Conservation (phyloP, 2,329 filamentous ascomycete species). For the Passalora sequoiae region DNA sequence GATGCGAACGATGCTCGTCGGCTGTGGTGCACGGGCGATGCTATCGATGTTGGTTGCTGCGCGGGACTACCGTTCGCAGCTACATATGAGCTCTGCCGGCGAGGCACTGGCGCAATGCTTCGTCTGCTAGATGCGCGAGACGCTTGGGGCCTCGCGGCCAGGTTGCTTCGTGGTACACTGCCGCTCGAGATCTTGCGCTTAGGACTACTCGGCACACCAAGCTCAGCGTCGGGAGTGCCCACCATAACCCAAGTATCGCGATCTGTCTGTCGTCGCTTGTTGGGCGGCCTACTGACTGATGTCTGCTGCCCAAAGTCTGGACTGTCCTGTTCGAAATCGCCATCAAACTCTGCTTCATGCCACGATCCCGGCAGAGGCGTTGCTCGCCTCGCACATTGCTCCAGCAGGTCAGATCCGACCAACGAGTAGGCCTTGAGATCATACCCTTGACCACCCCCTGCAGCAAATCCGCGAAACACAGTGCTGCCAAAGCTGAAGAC, state of each 20-base stretch:
- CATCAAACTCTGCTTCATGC: slow-evolving; percentile 45
- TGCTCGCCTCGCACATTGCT: slow-evolving; percentile 25
- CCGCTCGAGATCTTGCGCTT: slow-evolving; percentile 32
- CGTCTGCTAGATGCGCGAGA: slow-evolving; percentile 31
- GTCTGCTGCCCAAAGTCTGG: slow-evolving; percentile 37
- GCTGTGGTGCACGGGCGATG: slow-evolving; percentile 17
- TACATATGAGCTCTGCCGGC: slow-evolving; percentile 34
- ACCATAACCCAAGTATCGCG: slow-evolving; percentile 48
- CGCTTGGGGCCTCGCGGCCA: slow-evolving; percentile 21
- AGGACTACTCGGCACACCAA: slow-evolving; percentile 45
- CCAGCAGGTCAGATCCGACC: slow-evolving; percentile 19
- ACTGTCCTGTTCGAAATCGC: slow-evolving; percentile 41
- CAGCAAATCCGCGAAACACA: slow-evolving; percentile 78
- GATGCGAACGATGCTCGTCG: slow-evolving; percentile 53
- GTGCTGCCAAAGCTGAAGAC: slow-evolving; percentile 76
- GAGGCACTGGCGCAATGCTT: slow-evolving; percentile 39
- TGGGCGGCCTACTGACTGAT: slow-evolving; percentile 21
- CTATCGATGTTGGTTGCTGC: neutral
- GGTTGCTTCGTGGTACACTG: slow-evolving; percentile 18
- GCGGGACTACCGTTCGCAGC: slow-evolving; percentile 36
- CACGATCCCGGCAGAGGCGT: slow-evolving; percentile 53
- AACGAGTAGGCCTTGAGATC: slow-evolving; percentile 38
- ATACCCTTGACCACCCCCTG: slow-evolving; percentile 74
- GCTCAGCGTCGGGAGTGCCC: slow-evolving; percentile 47
- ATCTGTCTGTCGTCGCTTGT: slow-evolving; percentile 46